These are phyloP conservation scores for Paxillus involutus DNA, from an alignment of 768 basidiomycete species.

Conservation along the genomic window DNA sequence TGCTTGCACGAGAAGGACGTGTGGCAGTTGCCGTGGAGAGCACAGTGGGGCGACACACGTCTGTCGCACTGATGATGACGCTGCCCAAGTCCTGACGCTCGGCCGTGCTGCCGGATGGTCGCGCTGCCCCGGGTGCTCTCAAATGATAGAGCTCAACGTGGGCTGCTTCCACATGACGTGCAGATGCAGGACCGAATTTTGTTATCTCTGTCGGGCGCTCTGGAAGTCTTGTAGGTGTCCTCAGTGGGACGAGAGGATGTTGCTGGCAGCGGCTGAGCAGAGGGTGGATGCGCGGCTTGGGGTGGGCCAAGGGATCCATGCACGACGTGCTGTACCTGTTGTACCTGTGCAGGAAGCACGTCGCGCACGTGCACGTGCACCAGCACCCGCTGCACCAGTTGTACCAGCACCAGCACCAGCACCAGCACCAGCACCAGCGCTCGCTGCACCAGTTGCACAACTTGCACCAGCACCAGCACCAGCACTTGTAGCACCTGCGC, in stretches of 20 bases:
- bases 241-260: slow-evolving; percentile 60
- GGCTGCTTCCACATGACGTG: slow-evolving; percentile 45
- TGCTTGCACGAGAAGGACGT: slow-evolving; percentile 20
- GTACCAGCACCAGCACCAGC: not conserved
- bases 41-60: slow-evolving; percentile 24
- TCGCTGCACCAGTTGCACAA: not conserved
- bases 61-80: slow-evolving; percentile 25
- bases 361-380: not conserved
- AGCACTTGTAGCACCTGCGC: too few species aligned
- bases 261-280: slow-evolving; percentile 41
- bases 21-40: slow-evolving; percentile 23
- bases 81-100: slow-evolving; percentile 28
- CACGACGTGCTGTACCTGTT: slow-evolving; percentile 18
- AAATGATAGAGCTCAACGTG: slow-evolving; percentile 36
- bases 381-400: not conserved
- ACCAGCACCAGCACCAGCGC: not conserved
- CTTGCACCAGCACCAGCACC: too few species aligned
- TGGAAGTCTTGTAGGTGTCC: slow-evolving; percentile 69
- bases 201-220: slow-evolving; percentile 46
- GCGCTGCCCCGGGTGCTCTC: slow-evolving; percentile 39
- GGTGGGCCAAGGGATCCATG: slow-evolving; percentile 19
- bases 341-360: slow-evolving; percentile 19
- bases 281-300: slow-evolving; percentile 41
- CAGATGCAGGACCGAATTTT: slow-evolving; percentile 38
- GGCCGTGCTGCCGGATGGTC: slow-evolving; percentile 33